Percentiles rank a stretch among this genome's conserved stretches.
phyloP scores from a whole-genome alignment of 1,284 basidiomycete genomes.

The Austroboletus novae-zelandiae region DNA sequence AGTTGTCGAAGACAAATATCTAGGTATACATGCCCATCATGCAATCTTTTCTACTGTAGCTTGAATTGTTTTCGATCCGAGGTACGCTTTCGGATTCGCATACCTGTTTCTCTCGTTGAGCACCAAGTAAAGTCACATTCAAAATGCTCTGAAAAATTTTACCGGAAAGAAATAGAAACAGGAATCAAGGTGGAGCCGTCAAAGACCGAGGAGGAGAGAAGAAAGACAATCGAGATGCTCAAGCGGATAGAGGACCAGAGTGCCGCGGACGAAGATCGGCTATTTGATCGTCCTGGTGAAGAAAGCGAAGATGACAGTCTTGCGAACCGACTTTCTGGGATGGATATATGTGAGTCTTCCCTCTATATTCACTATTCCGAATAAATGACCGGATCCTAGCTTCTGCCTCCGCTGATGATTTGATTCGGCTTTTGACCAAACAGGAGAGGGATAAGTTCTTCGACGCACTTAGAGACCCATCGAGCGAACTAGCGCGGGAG shows the following conservation, averaged over 20 bases:
- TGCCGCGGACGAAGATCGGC: slow-evolving; percentile 35
- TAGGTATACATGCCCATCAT: slow-evolving; percentile 76
- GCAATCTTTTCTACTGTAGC: slow-evolving; percentile 79
- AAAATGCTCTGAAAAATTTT: slow-evolving; percentile 75
- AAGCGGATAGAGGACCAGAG: slow-evolving; percentile 67
- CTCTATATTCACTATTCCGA: neutral
- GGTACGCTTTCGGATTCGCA: slow-evolving; percentile 36
- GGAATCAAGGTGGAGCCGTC: slow-evolving; percentile 57
- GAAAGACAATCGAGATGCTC: slow-evolving; percentile 66
- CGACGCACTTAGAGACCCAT: slow-evolving; percentile 54
- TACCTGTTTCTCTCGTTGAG: neutral
- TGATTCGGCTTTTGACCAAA: slow-evolving; percentile 63
- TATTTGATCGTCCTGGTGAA: slow-evolving; percentile 37
- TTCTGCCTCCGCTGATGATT: slow-evolving; percentile 49
- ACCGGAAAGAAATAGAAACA: slow-evolving; percentile 64
- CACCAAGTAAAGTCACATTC: slow-evolving; percentile 48
- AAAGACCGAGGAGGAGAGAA: slow-evolving; percentile 51
- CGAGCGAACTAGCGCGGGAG: slow-evolving; percentile 52
- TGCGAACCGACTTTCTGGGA: slow-evolving; percentile 46
- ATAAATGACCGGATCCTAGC: slow-evolving; percentile 37
- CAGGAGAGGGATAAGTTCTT: slow-evolving; percentile 60
- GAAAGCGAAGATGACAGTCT: slow-evolving; percentile 47
- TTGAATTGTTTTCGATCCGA: slow-evolving; percentile 73
- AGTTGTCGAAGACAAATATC: slow-evolving; percentile 76
- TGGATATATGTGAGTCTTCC: slow-evolving; percentile 62